phyloP scores from a whole-genome alignment of 73 alveolate species.

The Stentor coeruleus region DNA sequence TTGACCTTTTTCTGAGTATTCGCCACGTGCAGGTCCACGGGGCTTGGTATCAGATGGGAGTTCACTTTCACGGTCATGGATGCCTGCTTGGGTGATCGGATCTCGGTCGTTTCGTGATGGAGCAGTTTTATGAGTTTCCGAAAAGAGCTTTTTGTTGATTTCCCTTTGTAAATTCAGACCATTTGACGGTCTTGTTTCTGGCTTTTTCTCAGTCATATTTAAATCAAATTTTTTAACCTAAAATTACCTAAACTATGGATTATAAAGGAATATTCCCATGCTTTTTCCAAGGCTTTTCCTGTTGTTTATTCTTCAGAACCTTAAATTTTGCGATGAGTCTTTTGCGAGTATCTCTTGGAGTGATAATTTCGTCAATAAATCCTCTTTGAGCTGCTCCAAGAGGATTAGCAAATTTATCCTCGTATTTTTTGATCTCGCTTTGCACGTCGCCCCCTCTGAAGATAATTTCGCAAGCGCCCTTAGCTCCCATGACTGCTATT shows the following conservation, averaged over 20 bases:
- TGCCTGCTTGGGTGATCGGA: not conserved
- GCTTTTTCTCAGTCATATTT: not conserved
- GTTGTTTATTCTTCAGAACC: slow-evolving; percentile 36
- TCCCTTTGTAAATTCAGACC: not conserved
- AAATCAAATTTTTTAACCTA: too few species aligned
- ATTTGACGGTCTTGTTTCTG: not conserved
- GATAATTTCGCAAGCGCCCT: slow-evolving; percentile 69
- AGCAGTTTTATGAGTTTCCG: not conserved
- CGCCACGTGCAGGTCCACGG: not conserved
- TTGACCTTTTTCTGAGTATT: not conserved
- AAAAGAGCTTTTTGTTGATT: slow-evolving; percentile 4
- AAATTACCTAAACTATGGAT: too few species aligned
- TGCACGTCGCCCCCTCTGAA: slow-evolving; percentile 61
- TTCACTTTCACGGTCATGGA: not conserved
- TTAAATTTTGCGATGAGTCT: slow-evolving; percentile 36
- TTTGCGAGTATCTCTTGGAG: slow-evolving; percentile 43
- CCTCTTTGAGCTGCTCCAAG: slow-evolving; percentile 65
- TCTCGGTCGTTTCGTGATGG: not conserved
- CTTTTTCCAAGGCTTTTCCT: slow-evolving; percentile 47
- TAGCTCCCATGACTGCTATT: slow-evolving; percentile 74
- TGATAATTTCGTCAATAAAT: slow-evolving; percentile 53
- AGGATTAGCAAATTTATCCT: slow-evolving; percentile 56
- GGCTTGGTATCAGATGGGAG: slow-evolving; percentile 1
- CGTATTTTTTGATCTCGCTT: slow-evolving; percentile 44
- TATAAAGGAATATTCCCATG: slow-evolving; percentile 54